phyloP scores from a whole-genome alignment of 2,329 filamentous ascomycete genomes.

The Aspergillus versicolor region DNA sequence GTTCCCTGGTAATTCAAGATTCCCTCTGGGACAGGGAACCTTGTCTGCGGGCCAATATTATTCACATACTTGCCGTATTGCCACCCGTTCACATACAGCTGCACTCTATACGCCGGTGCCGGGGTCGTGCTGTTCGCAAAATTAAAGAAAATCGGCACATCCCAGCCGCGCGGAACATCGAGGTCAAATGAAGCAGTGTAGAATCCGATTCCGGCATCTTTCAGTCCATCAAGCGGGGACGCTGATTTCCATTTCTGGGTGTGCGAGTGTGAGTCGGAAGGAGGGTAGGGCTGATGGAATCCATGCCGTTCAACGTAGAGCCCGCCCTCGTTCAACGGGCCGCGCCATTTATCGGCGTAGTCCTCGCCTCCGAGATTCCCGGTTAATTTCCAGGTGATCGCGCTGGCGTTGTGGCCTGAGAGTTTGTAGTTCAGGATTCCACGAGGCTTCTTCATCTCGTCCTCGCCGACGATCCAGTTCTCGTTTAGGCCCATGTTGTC shows the following conservation, averaged over 20 bases:
- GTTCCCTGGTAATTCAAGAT: conserved; percentile 68
- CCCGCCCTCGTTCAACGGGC: conserved; percentile 59
- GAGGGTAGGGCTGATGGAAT: conserved; percentile 54
- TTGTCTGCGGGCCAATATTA: conserved; percentile 72
- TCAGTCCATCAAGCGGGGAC: conserved; percentile 44
- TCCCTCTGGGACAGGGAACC: conserved; percentile 71
- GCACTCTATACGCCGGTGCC: conserved; percentile 59
- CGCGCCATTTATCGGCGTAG: conserved; percentile 52
- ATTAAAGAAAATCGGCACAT: conserved; percentile 55
- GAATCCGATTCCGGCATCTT: conserved; percentile 51
- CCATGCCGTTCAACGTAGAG: conserved; percentile 57
- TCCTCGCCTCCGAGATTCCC: conserved; percentile 59
- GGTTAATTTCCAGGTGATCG: conserved; percentile 56
- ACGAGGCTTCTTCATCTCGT: conserved; percentile 59
- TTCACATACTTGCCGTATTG: conserved; percentile 68
- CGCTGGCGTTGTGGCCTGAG: conserved; percentile 35
- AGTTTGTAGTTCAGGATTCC: conserved; percentile 52
- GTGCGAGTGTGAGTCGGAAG: conserved; percentile 13
- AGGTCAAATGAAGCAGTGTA: conserved; percentile 54
- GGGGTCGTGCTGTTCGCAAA: conserved; percentile 48
- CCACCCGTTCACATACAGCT: conserved; percentile 73
- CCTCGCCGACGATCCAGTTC: conserved; percentile 60
- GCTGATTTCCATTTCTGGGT: conserved; percentile 30
- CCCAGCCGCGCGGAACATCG: conserved; percentile 52
- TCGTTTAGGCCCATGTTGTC: conserved; percentile 73